These are phyloP conservation scores for Tetracladium setigerum DNA, from an alignment of 495 filamentous ascomycete species.

Conservation along the genomic window DNA sequence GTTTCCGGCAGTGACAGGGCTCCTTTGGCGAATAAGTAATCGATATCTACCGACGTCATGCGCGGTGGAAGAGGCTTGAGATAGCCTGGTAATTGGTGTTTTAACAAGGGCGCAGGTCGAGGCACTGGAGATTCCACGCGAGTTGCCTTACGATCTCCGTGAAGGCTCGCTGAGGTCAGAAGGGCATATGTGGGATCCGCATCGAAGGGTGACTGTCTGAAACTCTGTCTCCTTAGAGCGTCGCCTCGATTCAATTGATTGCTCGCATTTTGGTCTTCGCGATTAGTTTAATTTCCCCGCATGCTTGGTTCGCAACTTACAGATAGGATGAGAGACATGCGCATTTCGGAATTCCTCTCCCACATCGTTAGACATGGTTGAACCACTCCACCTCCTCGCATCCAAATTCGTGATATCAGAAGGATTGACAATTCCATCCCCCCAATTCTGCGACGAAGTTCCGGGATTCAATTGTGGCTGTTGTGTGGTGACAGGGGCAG, in stretches of 20 bases:
- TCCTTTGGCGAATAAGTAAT: slow-evolving; percentile 67
- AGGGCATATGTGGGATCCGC: slow-evolving; percentile 8
- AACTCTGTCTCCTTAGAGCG: slow-evolving; percentile 7
- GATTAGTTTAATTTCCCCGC: not conserved
- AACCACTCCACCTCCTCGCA: slow-evolving; percentile 22
- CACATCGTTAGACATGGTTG: slow-evolving; percentile 21
- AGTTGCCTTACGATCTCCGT: slow-evolving; percentile 13
- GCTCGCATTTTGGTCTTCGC: slow-evolving; percentile 15
- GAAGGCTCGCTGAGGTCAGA: slow-evolving; percentile 12
- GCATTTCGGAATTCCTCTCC: slow-evolving; percentile 20
- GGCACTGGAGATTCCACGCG: slow-evolving; percentile 5
- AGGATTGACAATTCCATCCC: slow-evolving; percentile 20
- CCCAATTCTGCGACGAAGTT: slow-evolving; percentile 17
- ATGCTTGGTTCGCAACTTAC: slow-evolving; percentile 15
- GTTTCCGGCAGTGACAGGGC: slow-evolving; percentile 62
- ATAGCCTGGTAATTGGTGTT: slow-evolving; percentile 52
- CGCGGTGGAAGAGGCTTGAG: slow-evolving; percentile 64
- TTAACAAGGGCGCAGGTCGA: slow-evolving; percentile 15
- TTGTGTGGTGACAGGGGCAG: slow-evolving; percentile 23
- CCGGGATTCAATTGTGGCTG: slow-evolving; percentile 9
- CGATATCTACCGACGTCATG: slow-evolving; percentile 64
- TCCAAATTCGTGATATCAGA: slow-evolving; percentile 22
- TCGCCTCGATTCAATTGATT: slow-evolving; percentile 14
- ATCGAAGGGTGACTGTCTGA: not conserved
- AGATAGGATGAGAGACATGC: slow-evolving; percentile 47